Base-by-base conservation (phyloP, 2,329 filamentous ascomycete genomes). In the Fusarium praegraminearum region DNA sequence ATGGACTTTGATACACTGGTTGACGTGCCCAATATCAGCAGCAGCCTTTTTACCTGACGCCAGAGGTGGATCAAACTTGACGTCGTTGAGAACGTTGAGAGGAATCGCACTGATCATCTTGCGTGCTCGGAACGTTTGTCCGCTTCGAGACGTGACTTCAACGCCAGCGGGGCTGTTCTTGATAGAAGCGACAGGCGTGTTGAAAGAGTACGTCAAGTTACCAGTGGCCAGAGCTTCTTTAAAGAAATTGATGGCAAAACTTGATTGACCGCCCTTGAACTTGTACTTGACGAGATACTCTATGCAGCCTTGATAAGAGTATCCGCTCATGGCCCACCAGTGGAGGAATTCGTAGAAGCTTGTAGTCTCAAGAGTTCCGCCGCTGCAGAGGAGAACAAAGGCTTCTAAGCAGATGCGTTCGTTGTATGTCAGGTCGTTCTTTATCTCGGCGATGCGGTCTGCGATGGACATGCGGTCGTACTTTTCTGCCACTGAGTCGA, bases 261-360 rank as follows among this genome's bases (percentile, higher is more conserved):
- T 79, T 0, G 81, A 83, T 65, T 85, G 83, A 0, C 83, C 83
- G 1, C 74, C 74, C 15, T 74, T 76, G 66, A 81, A 79, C 67
- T 84, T 83, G 70, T 80, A 83, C 22, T 78, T 79, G 38, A 81
- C 78, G 3, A 81, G 71, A n/a, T 77, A 76, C 30, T 81, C 77
- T 28, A 82, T 75, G 40, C 78, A 81, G 2, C 78, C 80, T 18
- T 75, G 71, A 54, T 80, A 83, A 7, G 75, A 78, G 69, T 83
- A 83, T 30, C 78, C 82, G 55, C 76, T 77, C 2, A 82, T 73
- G 11, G 80, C 83, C 83, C 79, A 85, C 83, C 82, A 84, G 59
- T 83, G 83, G 20, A 86, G 71, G 33, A 85, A 80, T 55, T 86
- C 83, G 49, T 81, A 80, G 60, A 85, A 83, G 24, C 80, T 81